Base-by-base conservation (phyloP, 805 yeast species). In the Spathaspora boniae region DNA sequence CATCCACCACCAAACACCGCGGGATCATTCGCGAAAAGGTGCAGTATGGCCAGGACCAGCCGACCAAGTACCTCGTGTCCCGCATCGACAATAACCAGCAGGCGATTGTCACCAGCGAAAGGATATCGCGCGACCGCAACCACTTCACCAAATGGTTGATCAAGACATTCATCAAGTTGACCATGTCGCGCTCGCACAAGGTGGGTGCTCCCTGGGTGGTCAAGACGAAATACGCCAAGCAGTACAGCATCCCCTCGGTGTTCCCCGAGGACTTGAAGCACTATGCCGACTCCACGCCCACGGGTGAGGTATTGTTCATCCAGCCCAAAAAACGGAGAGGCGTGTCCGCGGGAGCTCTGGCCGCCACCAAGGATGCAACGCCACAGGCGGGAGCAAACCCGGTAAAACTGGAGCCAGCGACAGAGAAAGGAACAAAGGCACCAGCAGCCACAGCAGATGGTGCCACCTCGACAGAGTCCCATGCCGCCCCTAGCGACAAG, bases 141-240 rank as follows among this genome's bases (percentile, higher is more conserved):
- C 72, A 82, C 36, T 89, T 88, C 63, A 89, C 97, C 7, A 93
- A 91, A 58, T 82, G 89, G 77, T 73, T 84, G 36, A 83, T 93
- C 24, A 84, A 89, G 56, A 82, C 96, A n/a, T 81, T 93, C 54
- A 72, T 89, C 54, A 85, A 89, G 59, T 72, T 85, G 54, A 74
- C 86, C 29, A 72, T 86, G 54, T 70, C 83, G 6, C 76, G 95
- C 37, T 85, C 89, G 2, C 73, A 82, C 36, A 86, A 84, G 69
- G 69, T 81, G 28, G 97, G 98, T 3, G 91, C 97, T 3, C 98
- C 98, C 3, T 93, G 98, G 98, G 79, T 91, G 15, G 93, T 93
- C 11, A 84, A 82, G 53, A 78, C 76, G 17, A 80, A 81, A 45
- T 86, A 76, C 56, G 93, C 93, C 0, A 69, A 68, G 37, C 72